A percentile compares a stretch with the other conserved stretches of the same genome.
Evolutionary conservation across 495 filamentous ascomycete species (phyloP).

Genomic region (Chlorociboria aeruginascens): DNA sequence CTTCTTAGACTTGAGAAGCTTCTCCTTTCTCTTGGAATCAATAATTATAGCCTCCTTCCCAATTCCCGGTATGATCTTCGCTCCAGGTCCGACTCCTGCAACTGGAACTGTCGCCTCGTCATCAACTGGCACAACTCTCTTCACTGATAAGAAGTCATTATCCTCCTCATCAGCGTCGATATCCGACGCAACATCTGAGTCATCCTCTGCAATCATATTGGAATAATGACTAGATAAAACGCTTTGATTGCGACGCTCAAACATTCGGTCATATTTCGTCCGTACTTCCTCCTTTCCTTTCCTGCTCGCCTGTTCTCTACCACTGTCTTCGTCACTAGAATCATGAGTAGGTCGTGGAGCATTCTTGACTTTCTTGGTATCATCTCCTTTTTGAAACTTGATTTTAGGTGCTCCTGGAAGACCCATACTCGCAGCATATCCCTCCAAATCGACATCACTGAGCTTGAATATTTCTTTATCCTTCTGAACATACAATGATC

Average conservation of each 20-base stretch:
- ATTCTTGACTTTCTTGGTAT: slow-evolving; percentile 80
- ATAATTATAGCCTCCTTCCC: slow-evolving; percentile 60
- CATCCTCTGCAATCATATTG: slow-evolving; percentile 65
- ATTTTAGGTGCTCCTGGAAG: slow-evolving; percentile 84
- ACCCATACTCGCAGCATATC: slow-evolving; percentile 72
- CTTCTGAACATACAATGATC: slow-evolving; percentile 74
- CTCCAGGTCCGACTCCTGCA: slow-evolving; percentile 21
- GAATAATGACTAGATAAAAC: slow-evolving; percentile 87
- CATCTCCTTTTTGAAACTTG: slow-evolving; percentile 79
- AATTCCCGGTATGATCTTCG: slow-evolving; percentile 36
- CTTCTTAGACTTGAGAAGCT: slow-evolving; percentile 88
- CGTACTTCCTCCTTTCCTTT: slow-evolving; percentile 54
- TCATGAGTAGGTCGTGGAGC: slow-evolving; percentile 46
- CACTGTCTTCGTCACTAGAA: slow-evolving; percentile 39
- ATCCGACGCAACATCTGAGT: slow-evolving; percentile 25
- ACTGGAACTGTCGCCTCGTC: slow-evolving; percentile 23
- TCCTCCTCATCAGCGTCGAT: slow-evolving; percentile 45
- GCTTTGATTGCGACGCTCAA: slow-evolving; percentile 87
- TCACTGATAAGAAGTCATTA: slow-evolving; percentile 80
- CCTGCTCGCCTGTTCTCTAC: slow-evolving; percentile 27
- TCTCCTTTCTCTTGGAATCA: slow-evolving; percentile 87
- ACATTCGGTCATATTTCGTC: slow-evolving; percentile 95
- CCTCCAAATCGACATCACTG: slow-evolving; percentile 68
- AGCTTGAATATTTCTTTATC: slow-evolving; percentile 88
- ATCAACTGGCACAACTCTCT: slow-evolving; percentile 58